Evolutionary conservation across 208 protist species (phyloP).

Genomic region (Leptomonas seymouri): DNA sequence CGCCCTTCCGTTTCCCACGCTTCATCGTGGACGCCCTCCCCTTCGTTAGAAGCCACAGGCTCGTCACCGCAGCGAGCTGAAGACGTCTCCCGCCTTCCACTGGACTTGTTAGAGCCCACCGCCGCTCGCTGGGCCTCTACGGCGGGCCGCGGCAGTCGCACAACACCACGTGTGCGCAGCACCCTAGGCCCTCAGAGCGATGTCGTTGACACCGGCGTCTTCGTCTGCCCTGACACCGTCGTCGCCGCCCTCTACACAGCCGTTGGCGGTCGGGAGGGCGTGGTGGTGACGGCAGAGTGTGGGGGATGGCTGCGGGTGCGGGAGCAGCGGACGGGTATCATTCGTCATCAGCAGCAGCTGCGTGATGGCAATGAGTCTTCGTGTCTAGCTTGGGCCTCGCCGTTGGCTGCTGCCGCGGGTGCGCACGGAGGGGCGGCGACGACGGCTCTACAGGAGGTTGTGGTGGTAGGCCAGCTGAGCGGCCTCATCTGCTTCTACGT

Average conservation of each 20-base stretch:
- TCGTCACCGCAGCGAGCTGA: not conserved
- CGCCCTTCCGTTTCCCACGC: constrained; percentile 4
- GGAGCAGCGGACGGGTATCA: constrained; percentile 38
- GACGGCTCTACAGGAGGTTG: constrained; percentile 16
- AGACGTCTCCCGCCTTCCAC: constrained; percentile 22
- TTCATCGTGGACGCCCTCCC: not conserved
- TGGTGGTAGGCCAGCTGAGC: constrained; percentile 37
- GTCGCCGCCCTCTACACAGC: constrained; percentile 35
- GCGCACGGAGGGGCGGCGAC: no score
- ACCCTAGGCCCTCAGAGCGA: constrained; percentile 30
- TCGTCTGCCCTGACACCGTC: constrained; percentile 49
- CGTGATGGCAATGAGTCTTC: constrained; percentile 35
- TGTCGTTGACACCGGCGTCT: constrained; percentile 40
- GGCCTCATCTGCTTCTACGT: constrained; percentile 36
- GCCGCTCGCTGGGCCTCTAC: constrained; percentile 29
- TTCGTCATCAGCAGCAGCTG: constrained; percentile 51
- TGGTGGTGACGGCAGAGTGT: constrained; percentile 46
- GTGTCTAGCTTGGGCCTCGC: constrained; percentile 21
- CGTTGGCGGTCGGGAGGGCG: constrained; percentile 1
- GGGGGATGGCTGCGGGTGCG: constrained; percentile 59
- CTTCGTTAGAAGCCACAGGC: constrained; percentile 1
- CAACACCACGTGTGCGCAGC: constrained; percentile 26
- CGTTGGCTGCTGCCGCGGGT: constrained; percentile 19
- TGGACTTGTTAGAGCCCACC: constrained; percentile 25
- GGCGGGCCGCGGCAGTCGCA: constrained; percentile 10